phyloP scores from a whole-genome alignment of 176 grass and related monocot species.

The Hyparrhenia diplandra region DNA sequence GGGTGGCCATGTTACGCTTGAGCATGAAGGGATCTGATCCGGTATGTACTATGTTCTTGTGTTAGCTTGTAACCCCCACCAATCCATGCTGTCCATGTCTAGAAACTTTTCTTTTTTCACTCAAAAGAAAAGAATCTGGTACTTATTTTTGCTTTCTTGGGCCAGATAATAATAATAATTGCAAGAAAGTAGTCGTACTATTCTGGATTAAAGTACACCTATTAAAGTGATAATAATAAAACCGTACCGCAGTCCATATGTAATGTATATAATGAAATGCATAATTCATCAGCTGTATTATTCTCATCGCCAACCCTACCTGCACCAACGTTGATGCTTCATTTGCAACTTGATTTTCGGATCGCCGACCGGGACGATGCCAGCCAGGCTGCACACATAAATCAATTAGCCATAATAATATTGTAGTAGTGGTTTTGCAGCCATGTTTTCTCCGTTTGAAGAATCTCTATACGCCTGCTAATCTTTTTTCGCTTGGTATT shows the following conservation, averaged over 20 bases:
- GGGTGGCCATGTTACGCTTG: neutral
- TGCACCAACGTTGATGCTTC: constrained; percentile 4
- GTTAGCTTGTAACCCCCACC: neutral
- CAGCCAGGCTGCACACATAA: neutral
- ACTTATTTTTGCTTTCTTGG: neutral
- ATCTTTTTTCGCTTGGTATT: too few relatives aligned
- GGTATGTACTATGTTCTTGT: neutral
- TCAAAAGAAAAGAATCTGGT: neutral
- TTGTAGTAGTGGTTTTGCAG: neutral
- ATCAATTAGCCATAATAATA: neutral
- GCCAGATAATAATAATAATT: neutral
- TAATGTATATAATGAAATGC: neutral
- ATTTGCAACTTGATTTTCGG: constrained; percentile 25
- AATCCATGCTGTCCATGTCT: constrained; percentile 1
- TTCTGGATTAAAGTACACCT: neutral
- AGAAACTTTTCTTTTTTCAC: neutral
- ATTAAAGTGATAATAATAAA: neutral
- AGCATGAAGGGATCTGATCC: neutral
- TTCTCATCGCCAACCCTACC: constrained; percentile 19
- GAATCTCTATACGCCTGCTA: neutral
- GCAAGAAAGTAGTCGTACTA: neutral
- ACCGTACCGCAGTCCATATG: neutral
- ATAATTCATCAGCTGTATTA: constrained; percentile 17
- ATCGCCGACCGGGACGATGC: neutral
- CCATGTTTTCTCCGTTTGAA: constrained; percentile 29